These are phyloP conservation scores for Colletotrichum melonis DNA, from an alignment of 2,329 filamentous ascomycete genomes.

Conservation along the genomic window DNA sequence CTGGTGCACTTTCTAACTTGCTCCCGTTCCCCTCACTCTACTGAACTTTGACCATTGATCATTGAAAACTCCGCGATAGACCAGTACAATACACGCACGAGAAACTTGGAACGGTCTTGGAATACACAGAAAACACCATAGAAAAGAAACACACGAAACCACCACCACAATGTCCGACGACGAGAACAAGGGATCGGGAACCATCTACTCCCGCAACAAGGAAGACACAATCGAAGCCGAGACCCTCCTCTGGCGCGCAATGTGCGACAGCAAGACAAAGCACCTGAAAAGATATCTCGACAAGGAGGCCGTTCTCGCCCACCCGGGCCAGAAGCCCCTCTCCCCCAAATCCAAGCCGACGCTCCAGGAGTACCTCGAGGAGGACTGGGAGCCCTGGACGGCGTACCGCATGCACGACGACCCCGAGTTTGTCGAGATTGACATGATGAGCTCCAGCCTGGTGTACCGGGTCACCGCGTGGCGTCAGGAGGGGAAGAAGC, in stretches of 20 bases:
- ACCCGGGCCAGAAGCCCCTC: slow-evolving; percentile 45
- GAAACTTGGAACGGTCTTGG: accelerated
- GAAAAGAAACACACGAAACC: neutral
- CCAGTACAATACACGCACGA: neutral
- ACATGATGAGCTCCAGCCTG: slow-evolving; percentile 48
- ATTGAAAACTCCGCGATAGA: neutral
- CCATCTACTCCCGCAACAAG: slow-evolving; percentile 48
- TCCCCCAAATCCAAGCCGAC: slow-evolving; percentile 45
- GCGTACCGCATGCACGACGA: slow-evolving; percentile 50
- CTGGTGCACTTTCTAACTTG: neutral
- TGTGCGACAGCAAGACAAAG: slow-evolving; percentile 46
- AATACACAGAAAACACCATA: neutral
- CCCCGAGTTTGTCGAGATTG: slow-evolving; percentile 50
- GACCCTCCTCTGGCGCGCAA: slow-evolving; percentile 48
- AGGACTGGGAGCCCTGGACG: slow-evolving; percentile 48
- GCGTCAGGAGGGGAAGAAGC: slow-evolving; percentile 43
- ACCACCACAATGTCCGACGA: slow-evolving; percentile 27
- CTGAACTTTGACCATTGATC: neutral
- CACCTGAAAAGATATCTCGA: slow-evolving; percentile 47
- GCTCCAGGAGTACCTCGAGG: slow-evolving; percentile 46
- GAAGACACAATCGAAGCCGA: slow-evolving; percentile 48
- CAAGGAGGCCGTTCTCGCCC: slow-evolving; percentile 46
- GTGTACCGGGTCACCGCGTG: slow-evolving; percentile 47
- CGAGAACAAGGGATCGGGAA: slow-evolving; percentile 19
- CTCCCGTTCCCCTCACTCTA: neutral